A percentile compares a stretch with the other conserved stretches of the same genome.
Evolutionary conservation across 176 grass and related monocot genomes (phyloP).

Genomic region (Musa itinerans): DNA sequence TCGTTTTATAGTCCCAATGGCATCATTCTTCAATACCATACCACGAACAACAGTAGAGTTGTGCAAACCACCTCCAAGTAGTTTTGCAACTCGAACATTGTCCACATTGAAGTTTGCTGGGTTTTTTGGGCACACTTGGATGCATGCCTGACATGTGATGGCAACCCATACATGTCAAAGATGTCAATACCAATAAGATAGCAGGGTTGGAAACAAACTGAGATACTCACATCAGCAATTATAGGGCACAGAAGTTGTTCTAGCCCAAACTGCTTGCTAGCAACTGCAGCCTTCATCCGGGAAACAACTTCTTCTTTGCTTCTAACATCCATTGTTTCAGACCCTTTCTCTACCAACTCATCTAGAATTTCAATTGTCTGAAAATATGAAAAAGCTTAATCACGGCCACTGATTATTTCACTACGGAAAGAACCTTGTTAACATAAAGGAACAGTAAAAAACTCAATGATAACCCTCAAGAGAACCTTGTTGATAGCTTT

Average conservation of each 20-base stretch:
- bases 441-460: too few relatives aligned
- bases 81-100: constrained; percentile 83
- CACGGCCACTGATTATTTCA: background rate
- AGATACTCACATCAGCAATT: constrained; percentile 64
- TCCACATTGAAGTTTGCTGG: constrained; percentile 83
- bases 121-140: constrained; percentile 92
- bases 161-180: background rate
- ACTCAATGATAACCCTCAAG: background rate
- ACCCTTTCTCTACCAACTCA: constrained; percentile 76
- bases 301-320: constrained; percentile 69
- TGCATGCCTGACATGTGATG: constrained; percentile 54
- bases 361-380: constrained; percentile 63
- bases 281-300: constrained; percentile 82
- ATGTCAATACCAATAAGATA: too few relatives aligned
- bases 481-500: constrained; percentile 79
- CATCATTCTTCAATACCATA: constrained; percentile 79
- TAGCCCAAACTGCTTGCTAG: constrained; percentile 84
- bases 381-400: background rate
- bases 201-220: background rate
- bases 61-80: constrained; percentile 82
- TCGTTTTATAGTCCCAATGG: constrained; percentile 70
- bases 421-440: constrained; percentile 42
- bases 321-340: constrained; percentile 78
- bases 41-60: constrained; percentile 76
- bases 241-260: constrained; percentile 78